Evolutionary conservation across 805 yeast genomes (phyloP).

Genomic region (Wickerhamomyces rabaulensis): DNA sequence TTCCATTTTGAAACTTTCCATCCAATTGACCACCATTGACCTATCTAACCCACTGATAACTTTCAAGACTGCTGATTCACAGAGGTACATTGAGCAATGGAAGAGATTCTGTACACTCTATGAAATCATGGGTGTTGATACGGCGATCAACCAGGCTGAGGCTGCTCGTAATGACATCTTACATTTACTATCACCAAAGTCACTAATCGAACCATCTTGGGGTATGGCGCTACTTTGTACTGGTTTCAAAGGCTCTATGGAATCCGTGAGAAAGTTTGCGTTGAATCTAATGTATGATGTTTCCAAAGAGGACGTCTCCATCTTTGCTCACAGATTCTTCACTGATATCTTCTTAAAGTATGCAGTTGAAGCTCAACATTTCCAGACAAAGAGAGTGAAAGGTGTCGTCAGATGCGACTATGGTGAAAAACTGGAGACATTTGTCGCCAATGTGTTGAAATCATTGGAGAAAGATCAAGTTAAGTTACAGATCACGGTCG

Average conservation of each 20-base stretch:
- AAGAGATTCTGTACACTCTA: slow-evolving; percentile 64
- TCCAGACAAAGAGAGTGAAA: slow-evolving; percentile 34
- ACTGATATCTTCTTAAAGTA: slow-evolving; percentile 47
- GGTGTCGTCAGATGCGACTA: slow-evolving; percentile 43
- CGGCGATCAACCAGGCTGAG: slow-evolving; percentile 80
- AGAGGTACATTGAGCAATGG: slow-evolving; percentile 51
- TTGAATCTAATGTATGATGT: slow-evolving; percentile 51
- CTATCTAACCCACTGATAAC: slow-evolving; percentile 28
- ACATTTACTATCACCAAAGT: slow-evolving; percentile 41
- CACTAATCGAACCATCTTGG: slow-evolving; percentile 64
- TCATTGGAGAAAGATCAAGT: slow-evolving; percentile 29
- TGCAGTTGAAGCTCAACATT: slow-evolving; percentile 60
- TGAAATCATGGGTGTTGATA: slow-evolving; percentile 79
- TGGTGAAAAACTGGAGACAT: slow-evolving; percentile 46
- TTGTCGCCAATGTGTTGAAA: slow-evolving; percentile 32
- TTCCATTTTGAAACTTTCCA: slow-evolving; percentile 57
- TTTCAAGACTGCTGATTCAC: slow-evolving; percentile 5
- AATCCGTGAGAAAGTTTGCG: slow-evolving; percentile 64
- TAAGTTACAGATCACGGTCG: slow-evolving; percentile 24
- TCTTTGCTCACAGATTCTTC: slow-evolving; percentile 42
- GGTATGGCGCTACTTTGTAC: slow-evolving; percentile 67
- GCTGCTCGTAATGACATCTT: slow-evolving; percentile 67
- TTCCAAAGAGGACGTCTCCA: slow-evolving; percentile 37
- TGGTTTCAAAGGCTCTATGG: slow-evolving; percentile 73
- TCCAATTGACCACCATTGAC: slow-evolving; percentile 35